These are phyloP conservation scores for Symbiodinium pilosum DNA, from an alignment of 73 alveolate species.

Conservation along the genomic window DNA sequence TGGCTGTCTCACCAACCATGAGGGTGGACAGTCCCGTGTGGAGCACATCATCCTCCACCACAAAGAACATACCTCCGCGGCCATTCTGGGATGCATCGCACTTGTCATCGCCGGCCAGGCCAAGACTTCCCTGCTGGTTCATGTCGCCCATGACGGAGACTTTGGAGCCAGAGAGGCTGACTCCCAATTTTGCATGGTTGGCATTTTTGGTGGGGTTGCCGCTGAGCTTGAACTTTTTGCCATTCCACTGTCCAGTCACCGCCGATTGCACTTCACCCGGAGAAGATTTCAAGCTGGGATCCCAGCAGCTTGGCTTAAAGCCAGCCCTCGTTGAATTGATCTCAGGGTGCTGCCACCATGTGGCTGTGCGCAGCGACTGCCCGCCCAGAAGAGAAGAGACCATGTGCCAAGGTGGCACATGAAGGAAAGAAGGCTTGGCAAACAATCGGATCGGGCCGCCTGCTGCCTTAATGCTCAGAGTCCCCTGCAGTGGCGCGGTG, in stretches of 20 bases:
- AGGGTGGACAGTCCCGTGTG: slow-evolving; percentile 13
- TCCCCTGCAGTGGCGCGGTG: slow-evolving; percentile 14
- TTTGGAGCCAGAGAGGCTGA: slow-evolving; percentile 54
- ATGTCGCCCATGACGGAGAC: slow-evolving; percentile 59
- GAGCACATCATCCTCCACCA: slow-evolving; percentile 23
- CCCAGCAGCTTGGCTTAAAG: slow-evolving; percentile 20
- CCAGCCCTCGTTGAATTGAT: slow-evolving; percentile 35
- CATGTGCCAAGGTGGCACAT: slow-evolving; percentile 71
- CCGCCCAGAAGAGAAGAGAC: background rate
- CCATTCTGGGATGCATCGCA: slow-evolving; percentile 45
- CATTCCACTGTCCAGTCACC: slow-evolving; percentile 36
- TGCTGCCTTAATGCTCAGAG: background rate
- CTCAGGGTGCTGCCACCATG: slow-evolving; percentile 52
- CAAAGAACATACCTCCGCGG: slow-evolving; percentile 69
- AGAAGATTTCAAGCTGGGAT: background rate
- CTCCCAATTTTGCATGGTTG: slow-evolving; percentile 78
- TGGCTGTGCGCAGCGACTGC: slow-evolving; percentile 65
- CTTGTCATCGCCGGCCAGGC: background rate
- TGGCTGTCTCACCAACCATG: slow-evolving; percentile 34
- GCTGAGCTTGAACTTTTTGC: slow-evolving; percentile 17
- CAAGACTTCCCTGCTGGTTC: background rate
- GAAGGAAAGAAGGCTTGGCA: slow-evolving; percentile 20
- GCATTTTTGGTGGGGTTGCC: slow-evolving; percentile 2
- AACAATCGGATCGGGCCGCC: background rate
- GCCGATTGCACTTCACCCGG: slow-evolving; percentile 21